Base-by-base conservation (phyloP, 768 basidiomycete genomes). In the Mrakia frigida region DNA sequence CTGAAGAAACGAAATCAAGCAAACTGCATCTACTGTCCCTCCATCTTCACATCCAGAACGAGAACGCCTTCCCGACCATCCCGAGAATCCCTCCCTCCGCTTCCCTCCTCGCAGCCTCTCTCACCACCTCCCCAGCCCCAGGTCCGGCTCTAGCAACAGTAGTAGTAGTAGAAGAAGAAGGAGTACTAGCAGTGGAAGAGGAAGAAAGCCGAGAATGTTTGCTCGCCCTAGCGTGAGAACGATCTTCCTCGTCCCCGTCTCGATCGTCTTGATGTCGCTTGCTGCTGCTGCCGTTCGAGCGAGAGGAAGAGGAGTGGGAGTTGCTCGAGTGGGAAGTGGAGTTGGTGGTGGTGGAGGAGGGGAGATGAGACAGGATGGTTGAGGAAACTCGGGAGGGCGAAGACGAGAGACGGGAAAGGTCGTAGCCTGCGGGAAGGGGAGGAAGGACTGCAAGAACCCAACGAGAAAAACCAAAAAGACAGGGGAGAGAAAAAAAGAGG, bases 381-480 rank as follows among this genome's bases (percentile, higher is more conserved):
- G 69, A 14, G 6, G 69, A 46, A 25, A 28, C 43, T 18, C 23
- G 31, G 46, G 53, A 72, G 33, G 35, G 53, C 21, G 70, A 39
- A 33, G 52, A 37, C 23, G 46, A n/a, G 70, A 72, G 50, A 11
- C 52, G 70, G 52, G 70, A 72, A 25, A 72, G 50, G 50, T 72
- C 70, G 35, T 52, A 72, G 6, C 70, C 70, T 3, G 70, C 33
- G 25, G 70, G 70, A n/a, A 72, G 33, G 35, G 50, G 31, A 33
- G 70, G 70, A 7, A 72, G 70, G 5, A 37, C 70, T 72, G 70
- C n/a, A 23, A 53, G 46, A n/a, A 33, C 11, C 6, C 18, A 46
- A 21, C 23, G 28, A 50, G 69, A 14, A 37, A 43, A 46, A 46
- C 25, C 13, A 41, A n/a, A 25, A 31, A n/a, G 33, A 50, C 10